Evolutionary conservation across 2,329 filamentous ascomycete species (phyloP).

Genomic region (Periconia sp.): DNA sequence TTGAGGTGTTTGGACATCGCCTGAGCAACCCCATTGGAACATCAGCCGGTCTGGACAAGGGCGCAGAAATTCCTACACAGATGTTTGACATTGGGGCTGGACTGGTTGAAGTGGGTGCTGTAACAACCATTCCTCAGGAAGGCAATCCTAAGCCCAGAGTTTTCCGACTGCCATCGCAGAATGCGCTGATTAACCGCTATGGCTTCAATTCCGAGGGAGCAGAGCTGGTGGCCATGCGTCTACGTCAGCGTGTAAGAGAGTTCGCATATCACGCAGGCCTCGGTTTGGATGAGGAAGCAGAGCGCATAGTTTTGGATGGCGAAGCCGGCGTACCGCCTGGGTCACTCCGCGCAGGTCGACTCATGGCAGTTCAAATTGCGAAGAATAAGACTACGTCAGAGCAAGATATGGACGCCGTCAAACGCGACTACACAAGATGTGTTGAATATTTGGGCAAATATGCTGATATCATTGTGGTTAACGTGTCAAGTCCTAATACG

Average conservation of each 20-base stretch:
- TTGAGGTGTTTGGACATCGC: conserved; percentile 73
- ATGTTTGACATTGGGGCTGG: conserved; percentile 83
- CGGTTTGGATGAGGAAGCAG: conserved; percentile 62
- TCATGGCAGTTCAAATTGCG: conserved; percentile 88
- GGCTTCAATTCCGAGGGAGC: conserved; percentile 91
- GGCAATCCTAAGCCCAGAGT: conserved; percentile 88
- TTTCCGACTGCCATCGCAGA: conserved; percentile 79
- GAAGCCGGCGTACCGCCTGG: conserved; percentile 77
- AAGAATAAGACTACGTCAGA: conserved; percentile 96
- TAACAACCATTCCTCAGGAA: conserved; percentile 81
- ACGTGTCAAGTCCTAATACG: conserved; percentile 95
- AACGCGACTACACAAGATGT: conserved; percentile 81
- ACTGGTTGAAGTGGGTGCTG: conserved; percentile 89
- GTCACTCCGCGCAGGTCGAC: conserved; percentile 71
- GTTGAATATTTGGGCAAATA: conserved; percentile 81
- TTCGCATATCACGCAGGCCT: conserved; percentile 74
- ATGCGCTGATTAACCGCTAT: conserved; percentile 93
- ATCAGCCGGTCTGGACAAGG: conserved; percentile 94
- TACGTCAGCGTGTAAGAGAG: conserved; percentile 75
- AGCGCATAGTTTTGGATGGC: conserved; percentile 75
- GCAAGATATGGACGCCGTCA: conserved; percentile 78
- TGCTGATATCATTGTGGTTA: conserved; percentile 95
- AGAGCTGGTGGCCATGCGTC: conserved; percentile 76
- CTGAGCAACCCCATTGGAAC: conserved; percentile 89
- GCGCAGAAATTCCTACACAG: conserved; percentile 82